A percentile compares a stretch with the other conserved stretches of the same genome.
Conservation (phyloP, 768 basidiomycete genomes). For the Epithele typhae region DNA sequence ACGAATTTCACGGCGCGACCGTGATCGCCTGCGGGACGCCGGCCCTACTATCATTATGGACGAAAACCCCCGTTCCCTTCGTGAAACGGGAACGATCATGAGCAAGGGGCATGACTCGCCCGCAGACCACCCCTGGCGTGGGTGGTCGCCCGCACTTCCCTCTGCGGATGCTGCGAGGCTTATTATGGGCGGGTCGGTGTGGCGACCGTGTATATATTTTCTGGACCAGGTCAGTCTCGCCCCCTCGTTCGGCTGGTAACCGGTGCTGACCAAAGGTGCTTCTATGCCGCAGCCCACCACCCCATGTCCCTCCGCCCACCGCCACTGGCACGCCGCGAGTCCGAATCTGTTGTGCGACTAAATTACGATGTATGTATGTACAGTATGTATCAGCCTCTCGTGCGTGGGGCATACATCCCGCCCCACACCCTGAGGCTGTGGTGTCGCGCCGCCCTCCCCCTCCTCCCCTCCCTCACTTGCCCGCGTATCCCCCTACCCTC, state of each 20-base stretch:
- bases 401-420: too few species aligned
- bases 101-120: slow-evolving; percentile 2
- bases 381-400: not conserved
- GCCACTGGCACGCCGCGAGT: not conserved
- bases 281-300: not conserved
- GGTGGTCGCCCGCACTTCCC: too few species aligned
- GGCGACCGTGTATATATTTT: slow-evolving; percentile 13
- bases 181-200: slow-evolving; percentile 7
- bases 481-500: too few species aligned
- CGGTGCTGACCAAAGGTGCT: not conserved
- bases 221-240: slow-evolving; percentile 1
- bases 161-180: too few species aligned
- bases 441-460: too few species aligned
- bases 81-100: too few species aligned
- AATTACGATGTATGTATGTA: slow-evolving; percentile 6
- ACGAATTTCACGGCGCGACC: slow-evolving; percentile 1
- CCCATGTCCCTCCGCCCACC: not conserved
- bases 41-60: too few species aligned
- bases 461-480: too few species aligned
- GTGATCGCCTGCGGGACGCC: slow-evolving; percentile 2
- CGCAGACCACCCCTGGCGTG: not conserved
- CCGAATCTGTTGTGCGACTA: slow-evolving; percentile 3
- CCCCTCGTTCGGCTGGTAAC: not conserved
- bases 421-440: too few species aligned
- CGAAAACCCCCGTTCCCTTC: too few species aligned